Percentiles rank a stretch among this genome's conserved stretches.
These are phyloP conservation scores for Andrographis paniculata DNA, from an alignment of 305 asterid species.

Conservation along the genomic window DNA sequence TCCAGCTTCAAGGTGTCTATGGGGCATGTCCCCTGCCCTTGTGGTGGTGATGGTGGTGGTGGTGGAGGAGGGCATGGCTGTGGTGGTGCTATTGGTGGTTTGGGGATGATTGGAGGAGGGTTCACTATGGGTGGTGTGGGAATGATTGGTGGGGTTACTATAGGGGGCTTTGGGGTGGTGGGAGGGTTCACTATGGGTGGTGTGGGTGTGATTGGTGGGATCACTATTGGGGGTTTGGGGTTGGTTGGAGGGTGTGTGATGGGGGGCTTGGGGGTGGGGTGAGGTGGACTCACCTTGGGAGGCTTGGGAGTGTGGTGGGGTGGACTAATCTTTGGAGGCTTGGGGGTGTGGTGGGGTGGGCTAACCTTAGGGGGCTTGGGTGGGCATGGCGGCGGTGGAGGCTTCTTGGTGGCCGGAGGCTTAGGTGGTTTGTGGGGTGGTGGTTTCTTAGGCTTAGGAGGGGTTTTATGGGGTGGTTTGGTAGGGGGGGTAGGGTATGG, in stretches of 20 bases:
- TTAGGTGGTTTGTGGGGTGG: conserved; percentile 1
- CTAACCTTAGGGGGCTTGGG: conserved; percentile 16
- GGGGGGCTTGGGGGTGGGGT: conserved; percentile 15
- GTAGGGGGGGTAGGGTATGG: conserved; percentile 36
- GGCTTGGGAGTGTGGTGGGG: conserved; percentile 16
- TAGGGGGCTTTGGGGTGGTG: conserved; percentile 21
- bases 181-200: conserved; percentile 24
- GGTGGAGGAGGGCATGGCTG: conserved; percentile 25
- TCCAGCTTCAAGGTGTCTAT: conserved; percentile 6
- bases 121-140: conserved; percentile 12
- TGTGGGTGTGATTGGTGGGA: conserved; percentile 22
- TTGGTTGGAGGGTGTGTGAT: conserved; percentile 12
- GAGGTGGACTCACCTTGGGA: conserved; percentile 13
- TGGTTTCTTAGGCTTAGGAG: not conserved
- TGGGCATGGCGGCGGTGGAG: not conserved
- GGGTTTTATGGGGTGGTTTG: conserved; percentile 17
- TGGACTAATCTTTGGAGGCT: conserved; percentile 1
- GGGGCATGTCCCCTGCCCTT: conserved; percentile 4
- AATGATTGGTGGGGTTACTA: conserved; percentile 19
- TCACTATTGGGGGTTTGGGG: conserved; percentile 27
- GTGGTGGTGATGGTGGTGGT: conserved; percentile 13
- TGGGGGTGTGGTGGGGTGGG: conserved; percentile 18
- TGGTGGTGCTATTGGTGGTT: conserved; percentile 19
- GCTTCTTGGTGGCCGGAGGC: conserved; percentile 11
- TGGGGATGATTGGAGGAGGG: conserved; percentile 18